Evolutionary conservation across 2,329 filamentous ascomycete species (phyloP).

Genomic region (Pseudogymnoascus sp.): DNA sequence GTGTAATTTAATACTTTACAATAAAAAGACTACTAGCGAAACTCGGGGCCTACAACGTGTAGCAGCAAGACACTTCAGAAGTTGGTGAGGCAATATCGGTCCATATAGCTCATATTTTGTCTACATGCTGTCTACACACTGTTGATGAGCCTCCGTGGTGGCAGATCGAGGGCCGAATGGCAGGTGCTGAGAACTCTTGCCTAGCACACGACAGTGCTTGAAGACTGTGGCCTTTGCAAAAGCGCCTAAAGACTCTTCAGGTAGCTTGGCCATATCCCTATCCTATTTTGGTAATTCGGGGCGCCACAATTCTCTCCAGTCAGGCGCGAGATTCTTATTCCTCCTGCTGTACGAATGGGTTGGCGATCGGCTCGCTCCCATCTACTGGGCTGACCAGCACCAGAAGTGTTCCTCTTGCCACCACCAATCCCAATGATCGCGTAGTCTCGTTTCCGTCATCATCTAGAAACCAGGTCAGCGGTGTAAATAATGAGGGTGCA

Average conservation of each 20-base stretch:
- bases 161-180: not conserved
- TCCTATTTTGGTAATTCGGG: not conserved
- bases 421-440: conserved; percentile 63
- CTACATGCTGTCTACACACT: conserved; percentile 4
- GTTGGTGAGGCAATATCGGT: not conserved
- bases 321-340: conserved; percentile 40
- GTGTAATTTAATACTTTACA: not conserved
- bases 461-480: conserved; percentile 46
- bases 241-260: not conserved
- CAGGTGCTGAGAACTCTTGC: conserved; percentile 3
- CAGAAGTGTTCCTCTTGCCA: conserved; percentile 84
- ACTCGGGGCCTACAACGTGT: not conserved
- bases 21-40: not conserved
- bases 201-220: conserved; percentile 5
- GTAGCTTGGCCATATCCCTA: not conserved
- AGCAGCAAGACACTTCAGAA: not conserved
- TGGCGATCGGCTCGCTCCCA: conserved; percentile 91
- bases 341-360: conserved; percentile 75
- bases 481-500: conserved; percentile 7
- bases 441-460: conserved; percentile 81
- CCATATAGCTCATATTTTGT: conserved; percentile 4
- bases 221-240: not conserved
- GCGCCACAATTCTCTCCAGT: not conserved
- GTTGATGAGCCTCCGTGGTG: not conserved
- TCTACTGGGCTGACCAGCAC: conserved; percentile 89